phyloP scores from a whole-genome alignment of 345 rosid species.

The Tarenaya hassleriana region DNA sequence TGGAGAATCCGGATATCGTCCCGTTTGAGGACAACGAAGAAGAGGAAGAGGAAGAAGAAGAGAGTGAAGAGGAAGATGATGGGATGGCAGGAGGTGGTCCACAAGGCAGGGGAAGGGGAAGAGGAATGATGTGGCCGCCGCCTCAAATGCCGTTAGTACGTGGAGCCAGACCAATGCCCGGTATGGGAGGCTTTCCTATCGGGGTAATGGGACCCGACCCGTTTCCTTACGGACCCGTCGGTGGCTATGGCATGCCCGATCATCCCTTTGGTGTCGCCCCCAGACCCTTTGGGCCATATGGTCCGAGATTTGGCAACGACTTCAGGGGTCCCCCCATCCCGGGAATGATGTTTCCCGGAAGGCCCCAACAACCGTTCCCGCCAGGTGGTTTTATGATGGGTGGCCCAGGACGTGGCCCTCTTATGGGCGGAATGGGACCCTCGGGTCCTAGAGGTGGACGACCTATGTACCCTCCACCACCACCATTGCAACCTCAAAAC shows the following conservation, averaged over 20 bases:
- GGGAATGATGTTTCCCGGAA: constrained; percentile 92
- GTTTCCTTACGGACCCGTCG: constrained; percentile 77
- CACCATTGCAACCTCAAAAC: constrained; percentile 40
- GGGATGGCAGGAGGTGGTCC: constrained; percentile 42
- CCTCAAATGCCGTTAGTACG: constrained; percentile 77
- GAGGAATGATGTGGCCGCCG: constrained; percentile 99
- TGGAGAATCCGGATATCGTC: constrained; percentile 89
- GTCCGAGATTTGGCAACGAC: constrained; percentile 89
- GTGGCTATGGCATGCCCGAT: constrained; percentile 84
- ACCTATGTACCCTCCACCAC: constrained; percentile 48
- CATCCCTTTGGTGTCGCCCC: constrained; percentile 74
- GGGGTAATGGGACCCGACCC: constrained; percentile 74
- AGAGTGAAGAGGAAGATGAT: constrained; percentile 68
- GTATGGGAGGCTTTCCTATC: constrained; percentile 77
- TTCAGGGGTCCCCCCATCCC: constrained; percentile 67
- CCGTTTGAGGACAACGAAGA: constrained; percentile 98
- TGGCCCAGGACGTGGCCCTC: constrained; percentile 79
- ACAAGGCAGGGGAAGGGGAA: constrained; percentile 87
- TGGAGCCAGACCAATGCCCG: constrained; percentile 81
- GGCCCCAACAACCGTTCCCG: constrained; percentile 92
- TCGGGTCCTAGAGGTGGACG: constrained; percentile 43
- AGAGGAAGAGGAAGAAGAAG: constrained; percentile 94
- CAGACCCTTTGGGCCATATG: constrained; percentile 76
- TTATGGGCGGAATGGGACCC: constrained; percentile 77
- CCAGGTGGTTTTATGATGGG: constrained; percentile 86